Evolutionary conservation across 148 eudicot species (phyloP).

Genomic region (Dysphania ambrosioides): DNA sequence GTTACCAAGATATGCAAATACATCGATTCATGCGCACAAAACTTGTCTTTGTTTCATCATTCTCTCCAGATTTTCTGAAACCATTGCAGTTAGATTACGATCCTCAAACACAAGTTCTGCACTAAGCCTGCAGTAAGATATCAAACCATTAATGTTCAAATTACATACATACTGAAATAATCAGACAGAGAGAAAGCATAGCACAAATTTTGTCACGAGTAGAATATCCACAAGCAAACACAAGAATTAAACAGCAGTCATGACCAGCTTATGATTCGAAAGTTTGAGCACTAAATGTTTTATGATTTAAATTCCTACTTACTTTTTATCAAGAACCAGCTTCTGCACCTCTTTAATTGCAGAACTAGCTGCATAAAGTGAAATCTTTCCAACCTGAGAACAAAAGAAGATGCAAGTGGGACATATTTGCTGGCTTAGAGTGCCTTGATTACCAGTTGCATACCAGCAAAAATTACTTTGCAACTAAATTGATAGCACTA

Average conservation of each 20-base stretch:
- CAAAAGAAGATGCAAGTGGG: constrained; percentile 18
- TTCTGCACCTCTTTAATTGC: constrained; percentile 94
- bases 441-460: too few relatives aligned
- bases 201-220: not conserved
- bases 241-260: not conserved
- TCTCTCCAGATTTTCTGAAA: constrained; percentile 72
- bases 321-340: constrained; percentile 92
- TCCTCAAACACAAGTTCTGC: constrained; percentile 83
- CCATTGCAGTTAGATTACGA: constrained; percentile 71
- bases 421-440: not conserved
- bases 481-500: constrained; percentile 4
- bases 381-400: constrained; percentile 87
- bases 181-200: not conserved
- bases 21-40: constrained; percentile 37
- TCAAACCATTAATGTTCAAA: constrained; percentile 3
- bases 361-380: constrained; percentile 92
- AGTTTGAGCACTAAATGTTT: not conserved
- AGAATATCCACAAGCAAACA: not conserved
- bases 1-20: constrained; percentile 17
- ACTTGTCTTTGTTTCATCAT: constrained; percentile 62
- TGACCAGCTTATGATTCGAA: not conserved
- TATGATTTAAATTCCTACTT: constrained; percentile 34
- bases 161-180: not conserved
- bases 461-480: not conserved
- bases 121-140: constrained; percentile 53